Base-by-base conservation (phyloP, 2,329 filamentous ascomycete species). In the Xylariaceae sp. region DNA sequence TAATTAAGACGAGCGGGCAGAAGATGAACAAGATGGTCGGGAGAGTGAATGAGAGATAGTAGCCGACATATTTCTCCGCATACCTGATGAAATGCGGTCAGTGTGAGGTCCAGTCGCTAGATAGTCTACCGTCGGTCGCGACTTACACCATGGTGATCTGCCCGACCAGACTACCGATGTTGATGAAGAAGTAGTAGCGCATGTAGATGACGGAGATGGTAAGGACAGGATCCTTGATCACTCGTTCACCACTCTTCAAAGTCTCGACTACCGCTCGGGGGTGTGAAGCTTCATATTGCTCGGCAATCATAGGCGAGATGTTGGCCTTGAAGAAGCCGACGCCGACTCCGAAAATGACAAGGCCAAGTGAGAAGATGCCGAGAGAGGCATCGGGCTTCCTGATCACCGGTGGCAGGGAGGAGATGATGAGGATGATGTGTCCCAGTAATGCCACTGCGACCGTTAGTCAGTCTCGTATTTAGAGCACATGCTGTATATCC, bases 101-200 rank as follows among this genome's bases (percentile, higher is more conserved):
- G 21, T 24, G 6, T 24, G 6, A 6, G 11, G 11, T 11, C 21
- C 11, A n/a, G n/a, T n/a, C n/a, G n/a, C n/a, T 6, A 11, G 21
- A 24, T 24, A 24, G 21, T 24, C n/a, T n/a, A 26, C 23, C 23
- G 12, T 26, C n/a, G n/a, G 21, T 7, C 13, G 9, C n/a, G 13
- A 13, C 27, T 29, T 29, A 76, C 67, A 0, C 31, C 36, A 39
- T 39, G 9, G 18, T 39, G 76, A 83, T 5, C 24, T 46, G 40
- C 0, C 47, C 47, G 2, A 46, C 32, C 73, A 88, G 67, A 2
- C 79, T 76, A n/a, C 83, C 84, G 12, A 88, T 50, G 60, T 88
- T 87, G 56, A 87, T 85, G 86, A 55, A 85, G 40, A 84, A 68
- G 61, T 86, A 87, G 59, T 85, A 86, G 60, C 73, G 74, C 78